Percentiles rank a stretch among this genome's conserved stretches.
phyloP scores from a whole-genome alignment of 768 basidiomycete genomes.

The Rhodotorula taiwanensis region DNA sequence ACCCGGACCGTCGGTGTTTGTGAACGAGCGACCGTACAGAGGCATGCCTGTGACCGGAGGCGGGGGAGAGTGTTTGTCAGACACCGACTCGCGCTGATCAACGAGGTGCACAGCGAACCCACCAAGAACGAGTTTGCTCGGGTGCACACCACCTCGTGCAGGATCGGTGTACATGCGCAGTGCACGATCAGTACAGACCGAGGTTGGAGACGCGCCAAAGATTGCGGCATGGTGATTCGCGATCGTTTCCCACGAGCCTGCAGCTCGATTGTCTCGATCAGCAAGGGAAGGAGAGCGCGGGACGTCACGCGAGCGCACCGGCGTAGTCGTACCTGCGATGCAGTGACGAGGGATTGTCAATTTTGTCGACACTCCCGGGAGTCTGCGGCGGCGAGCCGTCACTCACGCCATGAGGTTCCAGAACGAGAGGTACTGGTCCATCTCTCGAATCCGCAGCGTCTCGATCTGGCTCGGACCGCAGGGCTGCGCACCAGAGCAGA shows the following conservation, averaged over 20 bases:
- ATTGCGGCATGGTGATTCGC: slow-evolving; percentile 73
- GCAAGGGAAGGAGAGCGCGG: not conserved
- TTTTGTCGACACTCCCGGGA: too few relatives aligned
- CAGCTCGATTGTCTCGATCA: not conserved
- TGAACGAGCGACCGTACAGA: slow-evolving; percentile 86
- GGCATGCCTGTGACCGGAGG: slow-evolving; percentile 56
- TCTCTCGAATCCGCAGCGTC: slow-evolving; percentile 68
- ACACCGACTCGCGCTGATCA: too few relatives aligned
- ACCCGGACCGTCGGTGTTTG: slow-evolving; percentile 75
- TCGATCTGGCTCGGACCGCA: slow-evolving; percentile 81
- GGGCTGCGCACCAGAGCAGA: too few relatives aligned
- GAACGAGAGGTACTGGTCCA: slow-evolving; percentile 83
- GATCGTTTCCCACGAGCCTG: slow-evolving; percentile 50
- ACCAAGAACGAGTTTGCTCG: slow-evolving; percentile 74
- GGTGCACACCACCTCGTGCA: slow-evolving; percentile 58
- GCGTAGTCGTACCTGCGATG: slow-evolving; percentile 44
- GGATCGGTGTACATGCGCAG: slow-evolving; percentile 60
- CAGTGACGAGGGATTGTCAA: too few relatives aligned
- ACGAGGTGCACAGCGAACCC: not conserved
- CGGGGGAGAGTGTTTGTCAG: too few relatives aligned
- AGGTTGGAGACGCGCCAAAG: slow-evolving; percentile 57
- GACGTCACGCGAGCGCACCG: not conserved
- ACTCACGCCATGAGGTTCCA: slow-evolving; percentile 84
- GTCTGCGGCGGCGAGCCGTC: too few relatives aligned
- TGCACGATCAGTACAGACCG: slow-evolving; percentile 44